These are phyloP conservation scores for Talaromyces ruber DNA, from an alignment of 495 filamentous ascomycete species.

Conservation along the genomic window DNA sequence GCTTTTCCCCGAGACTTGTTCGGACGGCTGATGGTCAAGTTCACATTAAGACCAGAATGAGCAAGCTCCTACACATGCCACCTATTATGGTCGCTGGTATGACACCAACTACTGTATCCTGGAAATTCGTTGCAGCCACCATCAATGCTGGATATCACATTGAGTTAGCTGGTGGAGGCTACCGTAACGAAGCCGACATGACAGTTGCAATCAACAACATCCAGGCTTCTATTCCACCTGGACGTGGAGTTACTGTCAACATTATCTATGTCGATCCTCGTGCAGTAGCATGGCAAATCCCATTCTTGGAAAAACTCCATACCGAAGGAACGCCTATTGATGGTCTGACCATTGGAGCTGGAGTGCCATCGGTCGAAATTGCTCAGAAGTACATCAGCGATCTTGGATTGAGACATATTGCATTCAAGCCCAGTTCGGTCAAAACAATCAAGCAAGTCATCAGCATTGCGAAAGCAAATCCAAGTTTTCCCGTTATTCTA, in stretches of 20 bases:
- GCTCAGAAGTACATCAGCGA: conserved; percentile 36
- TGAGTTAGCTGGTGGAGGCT: conserved; percentile 30
- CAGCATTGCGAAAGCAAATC: conserved; percentile 33
- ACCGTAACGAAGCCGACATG: conserved; percentile 15
- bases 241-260: conserved; percentile 27
- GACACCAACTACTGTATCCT: conserved; percentile 30
- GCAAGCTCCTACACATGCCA: conserved; percentile 21
- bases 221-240: conserved; percentile 12
- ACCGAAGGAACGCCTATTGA: conserved; percentile 19
- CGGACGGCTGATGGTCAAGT: conserved; percentile 80
- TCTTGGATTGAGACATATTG: conserved; percentile 36
- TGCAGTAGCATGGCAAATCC: conserved; percentile 27
- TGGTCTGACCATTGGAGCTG: conserved; percentile 38
- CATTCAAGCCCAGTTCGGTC: conserved; percentile 40
- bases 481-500: conserved; percentile 35
- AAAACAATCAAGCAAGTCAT: conserved; percentile 36
- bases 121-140: conserved; percentile 25
- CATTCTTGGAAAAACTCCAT: conserved; percentile 16
- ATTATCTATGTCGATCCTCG: conserved; percentile 30
- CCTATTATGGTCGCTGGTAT: conserved; percentile 35
- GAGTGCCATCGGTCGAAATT: conserved; percentile 38
- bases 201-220: conserved; percentile 19
- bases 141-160: conserved; percentile 32
- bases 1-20: conserved; percentile 79
- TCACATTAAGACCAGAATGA: conserved; percentile 93